Evolutionary conservation across 257 asterid genomes (phyloP).

Genomic region (Solanum pimpinellifolium): DNA sequence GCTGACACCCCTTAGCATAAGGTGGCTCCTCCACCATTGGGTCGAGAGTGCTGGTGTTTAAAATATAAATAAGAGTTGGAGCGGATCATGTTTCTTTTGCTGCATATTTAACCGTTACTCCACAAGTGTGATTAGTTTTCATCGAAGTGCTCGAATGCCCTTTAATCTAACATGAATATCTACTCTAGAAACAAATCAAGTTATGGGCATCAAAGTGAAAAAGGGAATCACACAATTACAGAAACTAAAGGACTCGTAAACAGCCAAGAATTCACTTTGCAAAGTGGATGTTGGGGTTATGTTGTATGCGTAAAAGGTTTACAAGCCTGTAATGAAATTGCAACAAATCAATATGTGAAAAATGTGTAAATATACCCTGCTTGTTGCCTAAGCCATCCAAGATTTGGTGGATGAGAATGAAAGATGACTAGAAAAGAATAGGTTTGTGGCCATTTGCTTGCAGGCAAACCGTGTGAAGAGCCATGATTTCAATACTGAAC

Average conservation of each 20-base stretch:
- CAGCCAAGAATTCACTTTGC: not conserved
- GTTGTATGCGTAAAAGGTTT: not conserved
- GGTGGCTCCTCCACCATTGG: not conserved
- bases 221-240: not conserved
- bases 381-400: not conserved
- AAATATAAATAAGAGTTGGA: not conserved
- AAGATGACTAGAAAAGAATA: not conserved
- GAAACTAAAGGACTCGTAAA: not conserved
- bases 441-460: not conserved
- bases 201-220: not conserved
- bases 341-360: not conserved
- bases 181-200: not conserved
- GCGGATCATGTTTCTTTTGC: not conserved
- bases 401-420: not conserved
- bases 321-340: not conserved
- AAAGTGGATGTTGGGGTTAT: not conserved
- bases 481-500: not conserved
- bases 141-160: not conserved
- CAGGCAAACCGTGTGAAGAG: not conserved
- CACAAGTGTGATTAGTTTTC: not conserved
- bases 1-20: not conserved
- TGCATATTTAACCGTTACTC: not conserved
- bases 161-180: not conserved
- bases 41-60: not conserved
- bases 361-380: not conserved